Evolutionary conservation across 2,329 filamentous ascomycete genomes (phyloP), one percentile per base, ranked within the genome.

Genomic region (Scorias spongiosa): DNA sequence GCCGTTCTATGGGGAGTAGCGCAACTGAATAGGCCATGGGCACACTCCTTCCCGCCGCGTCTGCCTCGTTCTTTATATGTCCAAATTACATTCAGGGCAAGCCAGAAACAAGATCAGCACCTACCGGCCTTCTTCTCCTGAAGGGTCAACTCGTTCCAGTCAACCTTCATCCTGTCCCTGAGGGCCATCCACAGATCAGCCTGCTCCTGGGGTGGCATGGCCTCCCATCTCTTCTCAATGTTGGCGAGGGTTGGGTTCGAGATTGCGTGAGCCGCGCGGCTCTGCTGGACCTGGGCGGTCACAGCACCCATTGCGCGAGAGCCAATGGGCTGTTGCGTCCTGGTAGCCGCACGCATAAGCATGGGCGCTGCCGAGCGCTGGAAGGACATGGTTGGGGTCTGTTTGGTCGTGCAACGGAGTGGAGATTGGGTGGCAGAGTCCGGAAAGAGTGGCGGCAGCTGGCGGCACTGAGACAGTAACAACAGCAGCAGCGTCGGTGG

Each of bases 191-290:
- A 98, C 59, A 98, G 74, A 64, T 98, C 91, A 55, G 91, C 91
- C 79, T 98, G 91, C 78, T 98, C 91, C 75, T 94, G 87, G 52
- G 91, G 86, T 47, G 89, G 88, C 84, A 96, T 88, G 51, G 74
- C 78, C 74, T 98, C 91, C 91, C 91, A 98, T 74, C 91, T 78
- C 81, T 94, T 95, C 80, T 98, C 91, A 63, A 98, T 96, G 71
- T 93, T 87, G 68, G 86, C 84, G 61, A 98, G 78, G 47, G 86
- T 95, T 57, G 93, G 91, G 74, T 95, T 96, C 62, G 88, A 93
- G 70, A 98, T 93, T 64, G 89, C 88, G 67, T 94, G 87, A 57
- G 84, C 84, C 57, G 82, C 78, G 59, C 74, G 71, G 50, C 64
- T 65, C 62, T 74, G 68, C 48, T 64, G 59, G 51, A 5, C 12